These are phyloP conservation scores for Aspergillus amoenus DNA, from an alignment of 2,329 filamentous ascomycete genomes.

Conservation along the genomic window DNA sequence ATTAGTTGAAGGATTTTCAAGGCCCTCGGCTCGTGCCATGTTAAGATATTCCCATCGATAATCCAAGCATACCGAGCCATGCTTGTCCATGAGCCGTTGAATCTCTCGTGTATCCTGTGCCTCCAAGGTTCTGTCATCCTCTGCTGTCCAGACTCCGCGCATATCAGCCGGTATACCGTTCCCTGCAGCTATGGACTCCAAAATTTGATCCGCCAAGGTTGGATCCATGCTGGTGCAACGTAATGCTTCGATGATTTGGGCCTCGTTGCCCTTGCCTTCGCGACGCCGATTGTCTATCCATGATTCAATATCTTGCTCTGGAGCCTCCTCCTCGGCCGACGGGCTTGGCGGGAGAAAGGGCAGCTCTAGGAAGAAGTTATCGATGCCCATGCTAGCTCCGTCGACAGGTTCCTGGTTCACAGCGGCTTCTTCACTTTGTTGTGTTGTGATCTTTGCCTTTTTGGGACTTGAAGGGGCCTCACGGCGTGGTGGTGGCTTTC, in stretches of 20 bases:
- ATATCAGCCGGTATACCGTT: conserved; percentile 41
- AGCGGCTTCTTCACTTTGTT: not conserved
- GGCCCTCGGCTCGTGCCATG: conserved; percentile 25
- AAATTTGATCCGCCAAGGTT: conserved; percentile 36
- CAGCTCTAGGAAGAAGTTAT: conserved; percentile 28
- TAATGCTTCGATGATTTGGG: conserved; percentile 35
- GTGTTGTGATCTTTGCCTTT: not conserved
- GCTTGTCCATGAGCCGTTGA: conserved; percentile 41
- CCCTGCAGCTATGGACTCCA: conserved; percentile 31
- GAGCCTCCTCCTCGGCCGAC: conserved; percentile 19
- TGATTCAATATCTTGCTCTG: conserved; percentile 31
- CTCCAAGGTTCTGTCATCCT: conserved; percentile 43
- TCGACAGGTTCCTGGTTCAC: not conserved
- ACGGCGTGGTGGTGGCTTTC: not conserved
- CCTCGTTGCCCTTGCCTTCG: conserved; percentile 29
- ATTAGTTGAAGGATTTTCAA: conserved; percentile 6
- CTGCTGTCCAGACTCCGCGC: conserved; percentile 48
- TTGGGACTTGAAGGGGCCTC: not conserved
- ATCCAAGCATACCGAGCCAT: conserved; percentile 40
- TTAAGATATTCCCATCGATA: conserved; percentile 39
- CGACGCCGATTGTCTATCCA: conserved; percentile 40
- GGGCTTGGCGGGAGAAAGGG: conserved; percentile 30
- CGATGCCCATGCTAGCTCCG: conserved; percentile 16
- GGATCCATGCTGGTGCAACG: conserved; percentile 43
- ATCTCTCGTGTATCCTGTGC: conserved; percentile 34